phyloP scores from a whole-genome alignment of 345 rosid species.

The Bruguiera sexangula region DNA sequence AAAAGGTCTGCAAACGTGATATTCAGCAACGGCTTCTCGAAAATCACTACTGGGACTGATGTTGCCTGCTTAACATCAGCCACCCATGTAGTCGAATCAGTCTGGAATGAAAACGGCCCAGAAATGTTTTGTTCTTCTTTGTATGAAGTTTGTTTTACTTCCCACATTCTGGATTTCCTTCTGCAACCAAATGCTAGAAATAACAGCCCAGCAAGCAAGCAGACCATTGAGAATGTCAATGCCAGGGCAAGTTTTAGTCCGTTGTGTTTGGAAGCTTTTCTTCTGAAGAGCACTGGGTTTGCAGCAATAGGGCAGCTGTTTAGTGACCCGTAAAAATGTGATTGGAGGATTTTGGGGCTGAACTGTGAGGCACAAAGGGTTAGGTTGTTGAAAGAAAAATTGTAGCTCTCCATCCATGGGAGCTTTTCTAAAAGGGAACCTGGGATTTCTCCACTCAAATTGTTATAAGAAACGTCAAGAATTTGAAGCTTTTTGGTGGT shows the following conservation, averaged over 20 bases:
- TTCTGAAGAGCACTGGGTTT: slow-evolving; percentile 53
- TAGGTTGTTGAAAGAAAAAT: slow-evolving; percentile 86
- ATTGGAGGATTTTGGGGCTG: slow-evolving; percentile 39
- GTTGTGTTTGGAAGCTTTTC: slow-evolving; percentile 37
- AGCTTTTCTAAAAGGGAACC: slow-evolving; percentile 48
- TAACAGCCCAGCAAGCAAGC: slow-evolving; percentile 55
- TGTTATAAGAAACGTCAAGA: slow-evolving; percentile 75
- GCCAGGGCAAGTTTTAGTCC: slow-evolving; percentile 64
- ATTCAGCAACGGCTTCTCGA: slow-evolving; percentile 84
- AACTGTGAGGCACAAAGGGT: slow-evolving; percentile 60
- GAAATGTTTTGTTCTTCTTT: slow-evolving; percentile 78
- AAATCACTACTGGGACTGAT: slow-evolving; percentile 73
- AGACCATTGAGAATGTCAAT: slow-evolving; percentile 62
- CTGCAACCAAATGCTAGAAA: slow-evolving; percentile 67
- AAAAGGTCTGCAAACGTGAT: slow-evolving; percentile 87
- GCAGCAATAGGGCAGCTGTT: slow-evolving; percentile 94
- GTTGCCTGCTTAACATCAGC: slow-evolving; percentile 91
- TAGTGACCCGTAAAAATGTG: slow-evolving; percentile 59
- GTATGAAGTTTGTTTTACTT: slow-evolving; percentile 55
- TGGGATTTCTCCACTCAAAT: slow-evolving; percentile 81
- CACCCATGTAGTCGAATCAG: slow-evolving; percentile 94
- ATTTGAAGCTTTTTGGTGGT: slow-evolving; percentile 43
- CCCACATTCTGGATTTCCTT: slow-evolving; percentile 53
- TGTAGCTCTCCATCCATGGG: slow-evolving; percentile 59
- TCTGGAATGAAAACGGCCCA: slow-evolving; percentile 85